phyloP scores from a whole-genome alignment of 73 alveolate species.

The Paraurostyla sp. region DNA sequence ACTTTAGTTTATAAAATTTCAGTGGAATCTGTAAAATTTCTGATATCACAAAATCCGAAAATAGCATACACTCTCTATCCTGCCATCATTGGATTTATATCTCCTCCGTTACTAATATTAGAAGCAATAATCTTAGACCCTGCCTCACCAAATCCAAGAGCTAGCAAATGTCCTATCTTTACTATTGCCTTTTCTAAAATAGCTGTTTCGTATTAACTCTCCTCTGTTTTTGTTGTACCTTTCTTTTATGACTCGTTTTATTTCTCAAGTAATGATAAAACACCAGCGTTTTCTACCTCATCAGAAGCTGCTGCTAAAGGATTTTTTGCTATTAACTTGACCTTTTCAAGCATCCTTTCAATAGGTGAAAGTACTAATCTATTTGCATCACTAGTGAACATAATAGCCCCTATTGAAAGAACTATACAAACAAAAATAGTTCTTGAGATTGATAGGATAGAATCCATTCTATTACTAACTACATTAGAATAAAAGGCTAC shows the following conservation, averaged over 20 bases:
- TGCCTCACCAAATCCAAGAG: conserved; percentile 89
- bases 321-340: conserved; percentile 74
- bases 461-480: neutral
- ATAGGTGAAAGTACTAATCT: conserved; percentile 79
- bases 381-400: conserved; percentile 80
- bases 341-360: conserved; percentile 83
- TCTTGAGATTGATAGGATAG: conserved; percentile 57
- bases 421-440: conserved; percentile 78
- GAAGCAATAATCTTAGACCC: conserved; percentile 86
- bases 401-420: conserved; percentile 73
- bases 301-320: conserved; percentile 80
- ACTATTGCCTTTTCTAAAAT: conserved; percentile 84
- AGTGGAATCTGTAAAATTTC: conserved; percentile 92
- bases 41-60: conserved; percentile 94
- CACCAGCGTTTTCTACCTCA: conserved; percentile 76
- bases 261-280: conserved; percentile 20
- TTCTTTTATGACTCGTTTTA: conserved; percentile 1
- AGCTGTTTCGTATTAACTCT: conserved; percentile 77
- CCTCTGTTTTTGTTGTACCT: neutral
- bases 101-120: conserved; percentile 81
- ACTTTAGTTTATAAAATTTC: conserved; percentile 87
- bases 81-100: conserved; percentile 84
- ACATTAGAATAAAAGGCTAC: neutral
- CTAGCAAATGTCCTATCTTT: conserved; percentile 88
- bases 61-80: conserved; percentile 86